A percentile compares a stretch with the other conserved stretches of the same genome.
These are phyloP conservation scores for Pythium plurisporium DNA, from an alignment of 352 stramenopile genomes.

Conservation along the genomic window DNA sequence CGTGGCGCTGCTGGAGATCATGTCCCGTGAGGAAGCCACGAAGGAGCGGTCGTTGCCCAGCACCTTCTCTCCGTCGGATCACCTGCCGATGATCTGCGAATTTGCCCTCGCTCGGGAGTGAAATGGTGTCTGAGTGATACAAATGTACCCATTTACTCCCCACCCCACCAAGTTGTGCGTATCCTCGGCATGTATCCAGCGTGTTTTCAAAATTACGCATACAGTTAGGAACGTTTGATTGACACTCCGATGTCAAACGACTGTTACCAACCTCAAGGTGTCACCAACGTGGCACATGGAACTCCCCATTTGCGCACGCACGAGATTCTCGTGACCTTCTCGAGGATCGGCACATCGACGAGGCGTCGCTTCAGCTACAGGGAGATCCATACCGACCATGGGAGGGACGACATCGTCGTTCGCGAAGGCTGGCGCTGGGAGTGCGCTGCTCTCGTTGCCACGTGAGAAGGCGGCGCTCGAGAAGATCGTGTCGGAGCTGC, in stretches of 20 bases:
- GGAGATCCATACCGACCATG: slow-evolving; percentile 31
- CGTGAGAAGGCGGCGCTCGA: slow-evolving; percentile 61
- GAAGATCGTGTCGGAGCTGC: slow-evolving; percentile 56
- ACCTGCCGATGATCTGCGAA: slow-evolving; percentile 67
- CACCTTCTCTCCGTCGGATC: slow-evolving; percentile 64
- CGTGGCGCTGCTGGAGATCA: slow-evolving; percentile 62
- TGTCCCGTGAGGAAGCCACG: slow-evolving; percentile 55
- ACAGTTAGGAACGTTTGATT: slow-evolving; percentile 11
- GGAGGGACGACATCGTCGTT: slow-evolving; percentile 38
- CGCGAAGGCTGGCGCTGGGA: slow-evolving; percentile 15
- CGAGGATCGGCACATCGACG: too few relatives aligned
- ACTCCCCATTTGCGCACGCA: too few relatives aligned
- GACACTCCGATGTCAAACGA: not conserved
- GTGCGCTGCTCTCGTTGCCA: slow-evolving; percentile 41
- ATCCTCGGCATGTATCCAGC: too few relatives aligned
- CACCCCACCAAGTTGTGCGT: too few relatives aligned
- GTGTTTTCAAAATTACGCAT: not conserved
- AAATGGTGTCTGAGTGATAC: not conserved
- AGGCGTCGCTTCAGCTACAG: too few relatives aligned
- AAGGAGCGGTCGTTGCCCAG: slow-evolving; percentile 61
- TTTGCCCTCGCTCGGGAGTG: slow-evolving; percentile 47
- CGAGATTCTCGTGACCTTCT: slow-evolving; percentile 4
- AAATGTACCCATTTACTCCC: slow-evolving; percentile 5
- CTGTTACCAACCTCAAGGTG: slow-evolving; percentile 8
- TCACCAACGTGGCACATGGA: slow-evolving; percentile 2